Evolutionary conservation across 768 basidiomycete species (phyloP).

Genomic region (Leccinum rimulosum): DNA sequence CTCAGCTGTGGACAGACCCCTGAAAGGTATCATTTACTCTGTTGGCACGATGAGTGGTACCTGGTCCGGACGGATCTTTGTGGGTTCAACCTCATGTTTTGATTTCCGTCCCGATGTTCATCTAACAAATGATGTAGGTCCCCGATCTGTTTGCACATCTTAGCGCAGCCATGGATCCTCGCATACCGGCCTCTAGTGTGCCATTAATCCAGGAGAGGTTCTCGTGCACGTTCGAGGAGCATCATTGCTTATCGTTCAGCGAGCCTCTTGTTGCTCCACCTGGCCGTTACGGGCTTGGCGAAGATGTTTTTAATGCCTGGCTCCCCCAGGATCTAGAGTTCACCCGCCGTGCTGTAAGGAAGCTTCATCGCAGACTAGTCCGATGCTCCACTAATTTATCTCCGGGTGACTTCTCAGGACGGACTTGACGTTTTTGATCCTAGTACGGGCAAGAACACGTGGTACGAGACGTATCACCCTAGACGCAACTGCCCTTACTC

Average conservation of each 20-base stretch:
- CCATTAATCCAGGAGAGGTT: constrained; percentile 37
- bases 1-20: constrained; percentile 33
- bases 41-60: constrained; percentile 43
- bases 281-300: constrained; percentile 35
- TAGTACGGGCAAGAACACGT: constrained; percentile 34
- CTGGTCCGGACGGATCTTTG: constrained; percentile 49
- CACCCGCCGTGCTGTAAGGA: constrained; percentile 34
- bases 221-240: constrained; percentile 43
- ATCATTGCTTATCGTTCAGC: constrained; percentile 43
- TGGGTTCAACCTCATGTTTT: constrained; percentile 27
- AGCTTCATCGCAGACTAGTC: background rate
- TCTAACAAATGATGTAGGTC: constrained; percentile 20
- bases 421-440: constrained; percentile 43
- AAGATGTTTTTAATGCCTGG: constrained; percentile 50
- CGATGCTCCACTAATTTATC: constrained; percentile 9
- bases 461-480: constrained; percentile 48
- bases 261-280: constrained; percentile 36
- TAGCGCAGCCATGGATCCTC: constrained; percentile 23
- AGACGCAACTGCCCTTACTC: constrained; percentile 37
- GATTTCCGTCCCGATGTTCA: constrained; percentile 17
- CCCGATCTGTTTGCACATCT: constrained; percentile 25
- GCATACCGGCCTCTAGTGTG: constrained; percentile 18
- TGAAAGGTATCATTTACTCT: constrained; percentile 42
- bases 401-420: constrained; percentile 31
- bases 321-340: constrained; percentile 39